Base-by-base conservation (phyloP, 2,329 filamentous ascomycete species). In the Alternaria consortialis region DNA sequence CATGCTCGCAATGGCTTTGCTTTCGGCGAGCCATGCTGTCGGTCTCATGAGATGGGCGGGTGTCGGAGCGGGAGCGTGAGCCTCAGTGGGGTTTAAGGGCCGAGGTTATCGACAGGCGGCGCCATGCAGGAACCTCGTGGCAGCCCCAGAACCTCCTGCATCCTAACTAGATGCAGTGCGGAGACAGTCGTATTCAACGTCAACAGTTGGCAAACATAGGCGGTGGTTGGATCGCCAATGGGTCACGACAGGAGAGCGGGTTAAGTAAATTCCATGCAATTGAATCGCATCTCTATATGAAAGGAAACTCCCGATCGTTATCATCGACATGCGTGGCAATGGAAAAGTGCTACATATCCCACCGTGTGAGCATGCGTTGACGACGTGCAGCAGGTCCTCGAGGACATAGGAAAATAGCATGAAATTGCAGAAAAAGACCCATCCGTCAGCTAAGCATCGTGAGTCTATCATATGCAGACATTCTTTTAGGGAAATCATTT, bases 231-330 rank as follows among this genome's bases (percentile, higher is more conserved):
- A 40, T 25, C 32, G 29, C 53, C 25, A 8, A n/a, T 15, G 6
- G 5, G 34, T 25, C 56, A 56, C 43, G 25, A 55, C 55, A 60
- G 27, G 40, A 40, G 43, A 59, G 27, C 58, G 52, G 17, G 20
- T 40, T 68, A 62, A 68, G 64, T 67, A 58, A 73, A 54, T 64
- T 69, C 65, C 67, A 74, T 77, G 72, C 74, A 77, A 75, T 77
- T 67, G 70, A 64, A 73, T 67, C 62, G 71, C 71, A 68, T 73
- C 67, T 79, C 77, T 78, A 77, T 77, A 74, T 59, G 68, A 64
- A 68, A 75, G 74, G 65, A 74, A 78, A 72, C 74, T 73, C 77
- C 78, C 78, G 72, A 77, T 69, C 67, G 73, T 78, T 66, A 74
- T 78, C 72, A 65, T 68, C 64, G 70, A 74, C 74, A 76, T 67